These are phyloP conservation scores for Sporisorium sorghi DNA, from an alignment of 1,284 basidiomycete genomes.

Conservation along the genomic window DNA sequence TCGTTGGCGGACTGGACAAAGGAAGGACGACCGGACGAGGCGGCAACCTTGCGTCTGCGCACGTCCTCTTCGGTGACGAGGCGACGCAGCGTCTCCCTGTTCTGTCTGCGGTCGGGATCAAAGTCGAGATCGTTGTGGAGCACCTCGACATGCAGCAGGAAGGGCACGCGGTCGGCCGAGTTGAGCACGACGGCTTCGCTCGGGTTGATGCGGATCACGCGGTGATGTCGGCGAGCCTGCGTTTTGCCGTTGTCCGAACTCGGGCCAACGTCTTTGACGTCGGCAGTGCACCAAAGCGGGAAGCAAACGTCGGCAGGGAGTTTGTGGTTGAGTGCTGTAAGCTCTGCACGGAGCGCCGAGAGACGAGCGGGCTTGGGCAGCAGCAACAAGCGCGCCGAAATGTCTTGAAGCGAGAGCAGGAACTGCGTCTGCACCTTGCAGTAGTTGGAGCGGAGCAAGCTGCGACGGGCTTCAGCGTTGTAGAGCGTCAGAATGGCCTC, in stretches of 20 bases:
- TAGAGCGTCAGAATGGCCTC: constrained; percentile 60
- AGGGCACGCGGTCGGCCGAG: constrained; percentile 95
- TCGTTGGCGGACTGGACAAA: constrained; percentile 31
- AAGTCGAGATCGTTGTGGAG: constrained; percentile 92
- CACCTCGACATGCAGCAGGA: constrained; percentile 91
- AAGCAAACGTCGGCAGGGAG: constrained; percentile 91
- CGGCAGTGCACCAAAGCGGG: constrained; percentile 86
- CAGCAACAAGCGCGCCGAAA: constrained; percentile 89
- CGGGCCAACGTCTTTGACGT: constrained; percentile 40
- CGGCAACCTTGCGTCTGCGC: constrained; percentile 65
- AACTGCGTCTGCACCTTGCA: constrained; percentile 92
- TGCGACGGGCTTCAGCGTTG: constrained; percentile 50
- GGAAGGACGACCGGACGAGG: constrained; percentile 22
- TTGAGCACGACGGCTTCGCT: constrained; percentile 98
- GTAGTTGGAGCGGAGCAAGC: constrained; percentile 73
- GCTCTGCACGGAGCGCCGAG: constrained; percentile 91
- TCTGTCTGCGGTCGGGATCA: constrained; percentile 83
- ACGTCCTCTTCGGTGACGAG: constrained; percentile 80
- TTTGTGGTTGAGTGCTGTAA: constrained; percentile 95
- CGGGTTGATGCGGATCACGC: constrained; percentile 95
- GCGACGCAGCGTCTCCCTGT: constrained; percentile 83
- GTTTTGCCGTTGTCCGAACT: constrained; percentile 2
- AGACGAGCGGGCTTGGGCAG: constrained; percentile 94
- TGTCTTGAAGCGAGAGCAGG: constrained; percentile 87
- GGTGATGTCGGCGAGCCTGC: constrained; percentile 77